These are phyloP conservation scores for Epichloe sp. DNA, from an alignment of 2,329 filamentous ascomycete genomes.

Conservation along the genomic window DNA sequence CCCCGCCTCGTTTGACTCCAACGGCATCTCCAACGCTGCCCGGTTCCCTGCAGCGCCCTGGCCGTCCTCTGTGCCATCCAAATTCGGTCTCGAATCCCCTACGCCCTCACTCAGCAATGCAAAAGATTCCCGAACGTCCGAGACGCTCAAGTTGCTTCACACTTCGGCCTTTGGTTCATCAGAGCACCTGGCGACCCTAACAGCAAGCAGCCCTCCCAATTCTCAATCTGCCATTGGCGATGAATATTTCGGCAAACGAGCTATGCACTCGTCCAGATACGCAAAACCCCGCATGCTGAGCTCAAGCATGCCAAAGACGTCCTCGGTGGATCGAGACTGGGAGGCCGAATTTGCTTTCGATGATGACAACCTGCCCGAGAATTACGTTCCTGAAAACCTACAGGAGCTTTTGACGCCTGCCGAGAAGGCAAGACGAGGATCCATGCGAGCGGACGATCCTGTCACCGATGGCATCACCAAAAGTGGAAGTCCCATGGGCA, in stretches of 20 bases:
- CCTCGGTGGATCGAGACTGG: constrained; percentile 52
- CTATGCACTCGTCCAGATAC: constrained; percentile 57
- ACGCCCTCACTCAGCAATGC: constrained; percentile 57
- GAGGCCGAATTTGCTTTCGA: constrained; percentile 65
- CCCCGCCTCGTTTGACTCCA: constrained; percentile 90
- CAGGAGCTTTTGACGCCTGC: constrained; percentile 54
- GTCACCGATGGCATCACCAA: constrained; percentile 37
- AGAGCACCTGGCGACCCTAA: constrained; percentile 44
- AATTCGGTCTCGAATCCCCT: constrained; percentile 80
- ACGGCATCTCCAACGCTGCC: constrained; percentile 84
- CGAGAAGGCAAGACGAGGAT: constrained; percentile 50
- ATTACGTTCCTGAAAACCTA: constrained; percentile 60
- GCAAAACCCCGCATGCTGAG: constrained; percentile 54
- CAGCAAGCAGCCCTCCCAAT: constrained; percentile 34
- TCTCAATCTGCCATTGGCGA: constrained; percentile 39
- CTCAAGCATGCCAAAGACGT: constrained; percentile 53
- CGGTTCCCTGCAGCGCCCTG: constrained; percentile 67
- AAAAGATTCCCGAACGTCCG: constrained; percentile 47
- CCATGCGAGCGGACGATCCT: constrained; percentile 40
- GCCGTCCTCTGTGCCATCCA: constrained; percentile 82
- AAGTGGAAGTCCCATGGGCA: constrained; percentile 47
- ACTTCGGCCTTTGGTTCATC: constrained; percentile 55
- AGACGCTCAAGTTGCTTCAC: constrained; percentile 51
- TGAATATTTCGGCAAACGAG: constrained; percentile 56
- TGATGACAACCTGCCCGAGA: constrained; percentile 38